phyloP scores from a whole-genome alignment of 108 stramenopile species.

The Nitzschia putrida region DNA sequence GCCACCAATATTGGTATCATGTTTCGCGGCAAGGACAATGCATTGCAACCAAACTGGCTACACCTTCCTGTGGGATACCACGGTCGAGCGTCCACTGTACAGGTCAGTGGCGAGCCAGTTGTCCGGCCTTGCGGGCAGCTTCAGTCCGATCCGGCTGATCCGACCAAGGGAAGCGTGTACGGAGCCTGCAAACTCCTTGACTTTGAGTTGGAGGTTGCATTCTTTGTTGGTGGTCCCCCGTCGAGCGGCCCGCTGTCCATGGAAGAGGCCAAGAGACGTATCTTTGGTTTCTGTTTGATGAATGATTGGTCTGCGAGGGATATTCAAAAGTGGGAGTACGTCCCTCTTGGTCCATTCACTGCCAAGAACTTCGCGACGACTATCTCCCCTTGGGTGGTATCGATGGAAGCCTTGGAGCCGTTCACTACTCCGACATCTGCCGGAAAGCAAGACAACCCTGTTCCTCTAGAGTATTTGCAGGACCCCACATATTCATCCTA shows the following conservation, averaged over 20 bases:
- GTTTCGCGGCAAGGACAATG: slow-evolving; percentile 92
- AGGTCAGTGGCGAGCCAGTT: slow-evolving; percentile 45
- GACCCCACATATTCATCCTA: slow-evolving; percentile 75
- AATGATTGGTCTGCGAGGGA: slow-evolving; percentile 94
- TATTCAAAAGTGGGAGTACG: slow-evolving; percentile 91
- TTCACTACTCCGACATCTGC: slow-evolving; percentile 62
- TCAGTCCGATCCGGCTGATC: slow-evolving; percentile 72
- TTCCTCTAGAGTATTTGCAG: slow-evolving; percentile 74
- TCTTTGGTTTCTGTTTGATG: slow-evolving; percentile 91
- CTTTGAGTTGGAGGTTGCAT: slow-evolving; percentile 92
- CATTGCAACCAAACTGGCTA: slow-evolving; percentile 91
- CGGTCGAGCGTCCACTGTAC: slow-evolving; percentile 79
- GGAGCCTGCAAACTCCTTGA: slow-evolving; percentile 82
- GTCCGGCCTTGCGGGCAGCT: slow-evolving; percentile 85
- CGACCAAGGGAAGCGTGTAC: slow-evolving; percentile 66
- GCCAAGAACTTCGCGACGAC: slow-evolving; percentile 92
- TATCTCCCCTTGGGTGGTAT: slow-evolving; percentile 90
- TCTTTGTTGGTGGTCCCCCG: slow-evolving; percentile 82
- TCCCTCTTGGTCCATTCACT: slow-evolving; percentile 93
- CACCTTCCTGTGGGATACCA: slow-evolving; percentile 94
- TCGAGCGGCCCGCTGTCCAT: slow-evolving; percentile 50
- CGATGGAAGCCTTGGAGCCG: slow-evolving; percentile 77
- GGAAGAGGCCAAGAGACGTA: slow-evolving; percentile 75
- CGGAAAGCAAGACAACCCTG: slow-evolving; percentile 55
- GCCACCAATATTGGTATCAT: slow-evolving; percentile 87